Percentiles rank a stretch among this genome's conserved stretches.
These are phyloP conservation scores for Dryadomyces sulphureus DNA, from an alignment of 2,329 filamentous ascomycete genomes.

Conservation along the genomic window DNA sequence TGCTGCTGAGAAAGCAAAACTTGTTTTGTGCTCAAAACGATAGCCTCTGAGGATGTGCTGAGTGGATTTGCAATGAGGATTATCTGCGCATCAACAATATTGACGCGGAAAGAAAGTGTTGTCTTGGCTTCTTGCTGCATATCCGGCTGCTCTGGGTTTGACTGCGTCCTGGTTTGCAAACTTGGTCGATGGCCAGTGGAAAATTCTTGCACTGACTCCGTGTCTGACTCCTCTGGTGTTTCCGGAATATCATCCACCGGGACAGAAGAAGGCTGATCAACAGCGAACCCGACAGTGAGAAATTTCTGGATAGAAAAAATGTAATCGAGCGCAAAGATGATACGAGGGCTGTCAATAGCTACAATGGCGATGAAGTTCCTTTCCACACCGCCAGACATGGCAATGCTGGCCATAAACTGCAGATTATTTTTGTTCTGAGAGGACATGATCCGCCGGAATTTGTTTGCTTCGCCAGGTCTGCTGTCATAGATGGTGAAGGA, in stretches of 20 bases:
- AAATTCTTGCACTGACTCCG: conserved; percentile 38
- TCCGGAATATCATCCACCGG: conserved; percentile 40
- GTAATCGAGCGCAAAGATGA: conserved; percentile 94
- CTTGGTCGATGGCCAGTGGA: conserved; percentile 5
- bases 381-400: conserved; percentile 74
- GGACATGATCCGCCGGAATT: conserved; percentile 96
- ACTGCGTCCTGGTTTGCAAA: not conserved
- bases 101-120: conserved; percentile 75
- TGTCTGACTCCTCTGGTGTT: conserved; percentile 42
- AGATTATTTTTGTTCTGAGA: conserved; percentile 89
- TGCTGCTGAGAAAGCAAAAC: conserved; percentile 87
- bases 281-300: conserved; percentile 53
- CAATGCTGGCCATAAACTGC: conserved; percentile 95
- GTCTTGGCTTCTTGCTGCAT: conserved; percentile 31
- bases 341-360: conserved; percentile 82
- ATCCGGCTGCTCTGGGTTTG: not conserved
- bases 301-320: conserved; percentile 81
- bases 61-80: conserved; percentile 93
- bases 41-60: conserved; percentile 80
- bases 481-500: conserved; percentile 93
- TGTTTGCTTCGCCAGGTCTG: conserved; percentile 77
- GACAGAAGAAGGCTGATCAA: conserved; percentile 36
- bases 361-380: conserved; percentile 77
- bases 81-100: conserved; percentile 89
- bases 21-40: conserved; percentile 89